A percentile compares a stretch with the other conserved stretches of the same genome.
These are phyloP conservation scores for Macrotyloma uniflorum DNA, from an alignment of 306 rosid genomes.

Conservation along the genomic window DNA sequence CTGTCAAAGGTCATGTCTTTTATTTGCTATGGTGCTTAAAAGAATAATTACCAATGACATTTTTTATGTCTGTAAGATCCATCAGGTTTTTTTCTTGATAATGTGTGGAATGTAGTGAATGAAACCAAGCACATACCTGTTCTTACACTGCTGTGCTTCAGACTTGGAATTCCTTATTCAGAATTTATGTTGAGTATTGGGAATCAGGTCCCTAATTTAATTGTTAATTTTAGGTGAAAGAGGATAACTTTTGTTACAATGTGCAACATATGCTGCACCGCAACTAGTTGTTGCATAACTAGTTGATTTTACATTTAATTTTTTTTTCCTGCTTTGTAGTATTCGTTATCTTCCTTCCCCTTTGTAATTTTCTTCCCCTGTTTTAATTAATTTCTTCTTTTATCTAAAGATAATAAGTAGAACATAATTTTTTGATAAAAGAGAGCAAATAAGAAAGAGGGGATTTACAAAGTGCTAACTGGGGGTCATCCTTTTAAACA, in stretches of 20 bases:
- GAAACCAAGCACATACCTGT: background rate
- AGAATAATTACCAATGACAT: background rate
- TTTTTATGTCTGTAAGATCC: background rate
- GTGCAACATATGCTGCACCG: background rate
- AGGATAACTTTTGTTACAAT: background rate
- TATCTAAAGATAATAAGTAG: background rate
- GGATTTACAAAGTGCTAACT: background rate
- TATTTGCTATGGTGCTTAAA: background rate
- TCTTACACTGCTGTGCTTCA: background rate
- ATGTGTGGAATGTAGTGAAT: background rate
- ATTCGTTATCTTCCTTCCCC: background rate
- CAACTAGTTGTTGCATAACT: background rate
- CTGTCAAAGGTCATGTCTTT: background rate
- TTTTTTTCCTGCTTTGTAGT: background rate
- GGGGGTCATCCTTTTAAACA: background rate
- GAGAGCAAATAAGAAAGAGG: background rate
- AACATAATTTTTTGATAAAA: background rate
- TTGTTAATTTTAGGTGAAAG: background rate
- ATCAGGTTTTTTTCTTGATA: background rate
- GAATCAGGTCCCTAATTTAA: background rate
- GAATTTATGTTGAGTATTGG: background rate
- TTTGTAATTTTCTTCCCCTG: background rate
- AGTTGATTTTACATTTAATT: background rate
- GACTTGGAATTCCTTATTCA: background rate
- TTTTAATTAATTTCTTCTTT: background rate